Percentiles rank a stretch among this genome's conserved stretches.
Conservation (phyloP, 805 yeast genomes). For the Metschnikowia henanensis region DNA sequence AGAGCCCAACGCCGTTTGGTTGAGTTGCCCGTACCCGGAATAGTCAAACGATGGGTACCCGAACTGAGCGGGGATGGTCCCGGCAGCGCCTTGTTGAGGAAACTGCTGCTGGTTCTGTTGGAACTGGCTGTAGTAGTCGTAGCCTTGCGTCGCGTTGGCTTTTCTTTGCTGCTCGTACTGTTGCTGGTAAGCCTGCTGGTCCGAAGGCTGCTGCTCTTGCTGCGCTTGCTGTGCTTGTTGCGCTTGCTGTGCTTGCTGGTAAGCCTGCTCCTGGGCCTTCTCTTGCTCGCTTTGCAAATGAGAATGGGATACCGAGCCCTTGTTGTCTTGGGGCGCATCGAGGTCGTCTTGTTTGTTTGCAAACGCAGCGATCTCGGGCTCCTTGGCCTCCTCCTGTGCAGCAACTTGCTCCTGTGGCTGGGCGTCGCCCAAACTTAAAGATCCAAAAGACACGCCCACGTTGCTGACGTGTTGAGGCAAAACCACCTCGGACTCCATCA, state of each 20-base stretch:
- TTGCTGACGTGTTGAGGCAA: slow-evolving; percentile 53
- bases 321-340: slow-evolving; percentile 2
- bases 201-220: background rate
- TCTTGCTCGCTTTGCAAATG: slow-evolving; percentile 9
- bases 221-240: slow-evolving; percentile 4
- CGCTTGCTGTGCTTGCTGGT: background rate
- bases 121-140: slow-evolving; percentile 22
- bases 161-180: slow-evolving; percentile 17
- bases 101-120: slow-evolving; percentile 33
- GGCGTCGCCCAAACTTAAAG: slow-evolving; percentile 50
- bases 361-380: slow-evolving; percentile 5
- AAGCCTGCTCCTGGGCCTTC: slow-evolving; percentile 30
- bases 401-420: slow-evolving; percentile 17
- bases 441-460: slow-evolving; percentile 65
- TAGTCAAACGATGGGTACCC: slow-evolving; percentile 47
- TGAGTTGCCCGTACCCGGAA: slow-evolving; percentile 32
- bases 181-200: slow-evolving; percentile 15
- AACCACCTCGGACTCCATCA: slow-evolving; percentile 40
- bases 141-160: slow-evolving; percentile 18
- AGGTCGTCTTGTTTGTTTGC: slow-evolving; percentile 4
- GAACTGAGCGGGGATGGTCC: slow-evolving; percentile 42
- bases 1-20: slow-evolving; percentile 18
- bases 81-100: slow-evolving; percentile 39
- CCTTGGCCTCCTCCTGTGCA: slow-evolving; percentile 19
- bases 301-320: slow-evolving; percentile 21